Evolutionary conservation across 2,329 filamentous ascomycete genomes (phyloP).

Genomic region (Phialemonium atrogriseum): DNA sequence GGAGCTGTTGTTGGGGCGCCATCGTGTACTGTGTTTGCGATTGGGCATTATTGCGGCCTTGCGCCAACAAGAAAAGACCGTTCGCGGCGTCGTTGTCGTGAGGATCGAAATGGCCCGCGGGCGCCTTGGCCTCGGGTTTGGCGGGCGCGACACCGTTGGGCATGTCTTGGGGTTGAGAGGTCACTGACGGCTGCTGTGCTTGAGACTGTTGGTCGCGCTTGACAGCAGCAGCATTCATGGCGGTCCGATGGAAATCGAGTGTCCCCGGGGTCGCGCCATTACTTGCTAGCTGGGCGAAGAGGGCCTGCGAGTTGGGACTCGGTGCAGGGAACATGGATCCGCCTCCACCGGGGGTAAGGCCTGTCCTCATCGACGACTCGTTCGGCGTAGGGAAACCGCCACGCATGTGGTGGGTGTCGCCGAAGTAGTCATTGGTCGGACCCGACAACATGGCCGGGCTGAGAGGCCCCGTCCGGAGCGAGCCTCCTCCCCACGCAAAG

Average conservation of each 20-base stretch:
- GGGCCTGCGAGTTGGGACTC: constrained; percentile 75
- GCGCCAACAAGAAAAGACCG: constrained; percentile 83
- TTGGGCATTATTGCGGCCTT: constrained; percentile 52
- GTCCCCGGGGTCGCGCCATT: constrained; percentile 84
- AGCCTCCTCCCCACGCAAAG: constrained; percentile 75
- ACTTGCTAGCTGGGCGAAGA: constrained; percentile 71
- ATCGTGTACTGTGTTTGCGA: constrained; percentile 39
- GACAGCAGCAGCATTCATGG: constrained; percentile 68
- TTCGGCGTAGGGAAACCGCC: constrained; percentile 90
- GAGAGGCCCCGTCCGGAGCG: constrained; percentile 81
- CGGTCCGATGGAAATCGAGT: constrained; percentile 89
- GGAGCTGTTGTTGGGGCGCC: constrained; percentile 31
- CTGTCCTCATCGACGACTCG: constrained; percentile 87
- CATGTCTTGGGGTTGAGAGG: constrained; percentile 47
- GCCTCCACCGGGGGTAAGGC: constrained; percentile 86
- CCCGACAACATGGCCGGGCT: constrained; percentile 97
- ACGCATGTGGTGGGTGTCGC: constrained; percentile 67
- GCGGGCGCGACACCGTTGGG: constrained; percentile 28
- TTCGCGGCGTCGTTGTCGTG: constrained; percentile 96
- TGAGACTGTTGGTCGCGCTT: constrained; percentile 42
- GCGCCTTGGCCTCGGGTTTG: constrained; percentile 42
- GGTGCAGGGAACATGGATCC: constrained; percentile 95
- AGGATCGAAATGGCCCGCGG: constrained; percentile 66
- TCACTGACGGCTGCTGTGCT: constrained; percentile 20
- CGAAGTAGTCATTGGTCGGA: constrained; percentile 79